Evolutionary conservation across 352 stramenopile genomes (phyloP), one percentile per base, ranked within the genome.

Genomic region (Globisporangium mamillatum): DNA sequence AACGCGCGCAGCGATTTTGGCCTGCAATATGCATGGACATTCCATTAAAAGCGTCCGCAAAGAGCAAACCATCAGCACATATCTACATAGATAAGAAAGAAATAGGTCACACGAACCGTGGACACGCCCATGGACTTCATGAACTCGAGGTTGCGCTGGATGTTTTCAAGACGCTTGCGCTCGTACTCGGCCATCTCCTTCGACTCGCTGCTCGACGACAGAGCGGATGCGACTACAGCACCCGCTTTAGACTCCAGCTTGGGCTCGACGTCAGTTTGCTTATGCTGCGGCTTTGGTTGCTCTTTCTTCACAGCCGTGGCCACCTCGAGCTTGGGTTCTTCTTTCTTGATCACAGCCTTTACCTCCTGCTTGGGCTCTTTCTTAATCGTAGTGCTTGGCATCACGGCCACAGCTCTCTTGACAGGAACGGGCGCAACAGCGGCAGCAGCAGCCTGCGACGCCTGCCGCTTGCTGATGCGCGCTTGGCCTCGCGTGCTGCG

Each of bases 51-150:
- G 20, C 4, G 18, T 66, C 7, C n/a, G 12, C 34, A 67, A 60
- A 44, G 27, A 18, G 8, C 1, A 27, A 29, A 10, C 18, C 55
- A 61, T 25, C 44, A 52, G 18, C 41, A 18, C 48, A 22, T 27
- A 22, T 2, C 16, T 50, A n/a, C 38, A 44, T 4, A 20, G 12
- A 18, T 18, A n/a, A 32, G 27, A 9, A 22, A 24, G 34, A 32
- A 63, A n/a, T 27, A 20, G 24, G 44, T 52, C 18, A n/a, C 27
- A 72, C 69, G 29, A 41, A 87, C 79, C 22, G 83, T 92, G 7
- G 84, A 89, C 27, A 95, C 81, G 12, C 88, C 88, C 79, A 96
- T 93, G 52, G 84, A 80, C 60, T 80, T 76, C 86, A 96, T 93
- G 66, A 94, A 92, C 29, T 89, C 79, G 60, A 94, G 61, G 67